Percentiles rank a stretch among this genome's conserved stretches.
Evolutionary conservation across 176 grass and related monocot species (phyloP).

Genomic region (Typha latifolia): DNA sequence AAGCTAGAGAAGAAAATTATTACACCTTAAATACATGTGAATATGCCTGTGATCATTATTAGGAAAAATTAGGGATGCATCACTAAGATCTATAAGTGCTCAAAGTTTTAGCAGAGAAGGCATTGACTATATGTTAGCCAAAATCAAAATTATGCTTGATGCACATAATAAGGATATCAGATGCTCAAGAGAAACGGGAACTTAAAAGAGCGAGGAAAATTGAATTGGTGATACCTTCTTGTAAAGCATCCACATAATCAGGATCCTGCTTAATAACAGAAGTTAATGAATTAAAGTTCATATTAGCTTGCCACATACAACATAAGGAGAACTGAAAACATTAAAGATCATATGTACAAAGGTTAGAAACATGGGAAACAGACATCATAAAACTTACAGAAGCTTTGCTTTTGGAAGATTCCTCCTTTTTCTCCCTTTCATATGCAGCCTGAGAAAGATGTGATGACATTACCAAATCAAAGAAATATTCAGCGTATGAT

Average conservation of each 20-base stretch:
- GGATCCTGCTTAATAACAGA: conserved; percentile 9
- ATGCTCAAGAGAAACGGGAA: neutral
- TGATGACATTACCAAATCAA: neutral
- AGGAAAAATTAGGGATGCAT: neutral
- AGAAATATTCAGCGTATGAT: neutral
- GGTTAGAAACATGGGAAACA: neutral
- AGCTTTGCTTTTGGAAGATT: conserved; percentile 19
- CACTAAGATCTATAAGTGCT: neutral
- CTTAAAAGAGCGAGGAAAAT: conserved; percentile 5
- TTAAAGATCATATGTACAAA: neutral
- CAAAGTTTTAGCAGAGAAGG: neutral
- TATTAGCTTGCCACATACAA: neutral
- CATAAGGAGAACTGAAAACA: neutral
- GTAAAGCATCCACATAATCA: conserved; percentile 26
- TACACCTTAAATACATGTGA: too few species aligned
- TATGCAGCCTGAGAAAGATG: conserved; percentile 19
- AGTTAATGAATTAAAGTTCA: neutral
- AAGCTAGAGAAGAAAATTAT: too few species aligned
- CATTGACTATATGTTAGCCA: neutral
- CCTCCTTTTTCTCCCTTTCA: conserved; percentile 20
- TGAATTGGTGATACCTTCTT: conserved; percentile 40
- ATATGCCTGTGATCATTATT: too few species aligned
- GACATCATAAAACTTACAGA: neutral
- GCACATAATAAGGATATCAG: neutral
- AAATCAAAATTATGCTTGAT: neutral